Base-by-base conservation (phyloP, 805 yeast genomes). In the Cyberlindnera xylosilytica region DNA sequence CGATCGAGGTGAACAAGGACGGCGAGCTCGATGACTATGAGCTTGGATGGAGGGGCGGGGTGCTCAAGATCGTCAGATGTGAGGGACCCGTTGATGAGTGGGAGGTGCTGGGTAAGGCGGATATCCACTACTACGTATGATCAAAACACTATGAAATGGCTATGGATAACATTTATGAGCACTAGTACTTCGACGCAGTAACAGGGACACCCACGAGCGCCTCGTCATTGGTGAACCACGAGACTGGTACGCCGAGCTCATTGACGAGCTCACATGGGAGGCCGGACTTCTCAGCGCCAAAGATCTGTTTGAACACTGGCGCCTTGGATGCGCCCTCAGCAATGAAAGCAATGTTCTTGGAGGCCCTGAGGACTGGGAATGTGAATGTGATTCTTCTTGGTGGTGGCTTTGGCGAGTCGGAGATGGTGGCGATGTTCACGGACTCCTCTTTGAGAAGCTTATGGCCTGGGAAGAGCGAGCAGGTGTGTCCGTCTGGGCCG, bases 401-500 rank as follows among this genome's bases (percentile, higher is more conserved):
- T 31, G 97, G 97, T 24, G 95, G 96, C 65, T 90, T 90, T 62
- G 97, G 97, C 10, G 95, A 85, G 61, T 89, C 91, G 38, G 73
- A 71, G 49, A 90, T 77, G 56, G 78, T 65, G 9, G 90, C 78
- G 44, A 89, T 81, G 32, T 64, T 62, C 46, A 70, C 66, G 9
- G 60, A 38, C 20, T 66, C 61, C 58, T 83, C 91, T 28, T 73
- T 50, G 43, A 89, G 70, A 54, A 87, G 71, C 46, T 63, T 55
- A 62, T 88, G 96, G 5, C 83, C 89, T 11, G 97, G 97, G 76
- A 89, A 89, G 49, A 89, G 70, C 1, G 97, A 89, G 67, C 96
- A 87, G 5, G 96, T 89, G 63, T 89, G 97, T 29, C 97, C 97
- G 58, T 89, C 97, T 27, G 97, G 97, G 7, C 97, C 97, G 62